Evolutionary conservation across 306 rosid genomes (phyloP), one percentile per base, ranked within the genome.

Genomic region (Cucumis melo): DNA sequence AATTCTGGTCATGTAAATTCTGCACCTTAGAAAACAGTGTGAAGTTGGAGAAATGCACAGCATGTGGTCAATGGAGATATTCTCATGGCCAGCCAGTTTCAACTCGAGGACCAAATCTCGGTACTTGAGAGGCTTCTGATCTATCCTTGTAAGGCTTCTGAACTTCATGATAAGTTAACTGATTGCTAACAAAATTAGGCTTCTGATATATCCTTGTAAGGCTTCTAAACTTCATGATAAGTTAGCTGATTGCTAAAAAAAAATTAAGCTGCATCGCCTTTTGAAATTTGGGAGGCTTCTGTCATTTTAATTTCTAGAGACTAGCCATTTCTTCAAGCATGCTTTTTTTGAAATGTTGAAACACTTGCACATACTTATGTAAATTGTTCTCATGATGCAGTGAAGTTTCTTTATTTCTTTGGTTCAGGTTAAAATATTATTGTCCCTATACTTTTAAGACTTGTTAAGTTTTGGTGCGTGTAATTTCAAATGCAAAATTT

Each of bases 41-140:
- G 87, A 83, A 82, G 85, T 58, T 88, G 85, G 92, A 89, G 53
- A 91, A 90, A 84, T 89, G 89, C 74, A 83, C 86, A 55, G 95
- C 91, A 19, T 89, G 93, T 77, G 87, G 77, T 78, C 87, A 85
- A 72, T 93, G 98, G 97, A 89, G 98, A 85, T 89, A 86, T 78
- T 89, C 96, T 8, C 84, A 77, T 68, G 93, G 96, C 38, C 80
- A 88, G 19, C 89, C 86, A 29, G 74, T 68, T 24, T 71, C 88
- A 36, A 56, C 83, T 70, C 73, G 3, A 46, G 72, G 83, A 76
- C 89, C 87, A 10, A 58, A 85, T 80, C 59, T 82, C 19, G 84
- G 86, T 77, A 83, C 91, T 39, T 87, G 80, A 85, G 34, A 60
- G 10, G 24, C 67, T 72, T 29, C 20, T 15, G 75, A 3, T 6